Evolutionary conservation across 2,329 filamentous ascomycete genomes (phyloP), one percentile per base, ranked within the genome.

Genomic region (Diaporthe ampelina): DNA sequence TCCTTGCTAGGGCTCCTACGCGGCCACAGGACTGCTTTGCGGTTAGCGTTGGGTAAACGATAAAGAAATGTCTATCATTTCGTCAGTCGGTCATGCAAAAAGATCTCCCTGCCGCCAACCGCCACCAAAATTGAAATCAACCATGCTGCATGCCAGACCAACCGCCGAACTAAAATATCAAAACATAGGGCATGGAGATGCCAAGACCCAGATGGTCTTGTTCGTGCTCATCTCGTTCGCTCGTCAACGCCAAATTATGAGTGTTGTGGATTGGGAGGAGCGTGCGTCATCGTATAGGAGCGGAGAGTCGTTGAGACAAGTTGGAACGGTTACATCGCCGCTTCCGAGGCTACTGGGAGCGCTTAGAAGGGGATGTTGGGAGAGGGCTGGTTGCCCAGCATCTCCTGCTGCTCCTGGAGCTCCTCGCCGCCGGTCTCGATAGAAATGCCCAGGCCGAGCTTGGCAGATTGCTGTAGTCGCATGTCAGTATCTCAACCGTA

Each of bases 391-490:
- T 86, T 84, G 74, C 88, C 88, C 65, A 89, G 80, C 75, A 84
- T 83, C 83, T 95, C 93, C 84, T 95, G 93, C 85, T 95, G 93
- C 84, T 95, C 93, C 88, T 97, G 94, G 78, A 97, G 87, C 83
- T 97, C 95, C 83, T 97, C 95, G 73, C 92, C 90, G 68, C 92
- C 92, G 70, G 94, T 91, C 88, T 98, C 95, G 78, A 98, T 94
- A 63, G 95, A 97, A 79, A 99, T 94, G 76, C 95, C 95, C 77
- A 99, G 90, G 79, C 97, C 97, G 79, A 98, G 91, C 89, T 98
- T 98, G 79, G 96, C 94, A 87, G 94, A 91, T 92, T 97, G 95
- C 97, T 99, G 79, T 70, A 72, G 32, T 21, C 54, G 29, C 29
- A 26, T 76, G 78, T 86, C 78, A 85, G 83, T 76, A 59, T 61